phyloP scores from a whole-genome alignment of 495 filamentous ascomycete genomes.

The Tuber melanosporum region DNA sequence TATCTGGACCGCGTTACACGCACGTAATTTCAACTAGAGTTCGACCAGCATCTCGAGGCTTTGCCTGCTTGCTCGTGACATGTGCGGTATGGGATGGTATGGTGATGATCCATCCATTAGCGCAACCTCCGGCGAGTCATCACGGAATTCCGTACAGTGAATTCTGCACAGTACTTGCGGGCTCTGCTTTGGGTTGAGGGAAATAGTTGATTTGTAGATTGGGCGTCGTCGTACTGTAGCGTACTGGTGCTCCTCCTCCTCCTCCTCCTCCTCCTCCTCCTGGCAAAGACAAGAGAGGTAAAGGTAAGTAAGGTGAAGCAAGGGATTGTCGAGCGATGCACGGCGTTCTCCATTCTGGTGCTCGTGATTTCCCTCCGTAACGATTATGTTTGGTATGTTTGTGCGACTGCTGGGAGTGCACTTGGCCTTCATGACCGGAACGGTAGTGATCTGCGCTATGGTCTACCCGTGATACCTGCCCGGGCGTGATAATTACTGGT shows the following conservation, averaged over 20 bases:
- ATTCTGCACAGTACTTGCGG: too few species aligned
- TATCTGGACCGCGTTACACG: too few species aligned
- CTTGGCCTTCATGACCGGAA: background rate
- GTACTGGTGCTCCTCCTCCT: too few species aligned
- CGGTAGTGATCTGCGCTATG: background rate
- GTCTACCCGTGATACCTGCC: background rate
- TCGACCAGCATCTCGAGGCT: too few species aligned
- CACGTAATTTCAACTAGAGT: too few species aligned
- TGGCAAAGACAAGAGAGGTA: too few species aligned
- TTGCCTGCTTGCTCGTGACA: background rate
- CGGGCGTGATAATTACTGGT: background rate
- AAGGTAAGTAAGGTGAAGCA: background rate
- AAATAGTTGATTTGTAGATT: conserved; percentile 1
- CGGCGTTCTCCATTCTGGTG: background rate
- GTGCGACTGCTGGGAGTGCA: background rate
- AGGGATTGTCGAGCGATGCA: background rate
- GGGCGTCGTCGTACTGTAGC: too few species aligned
- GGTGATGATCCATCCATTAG: background rate
- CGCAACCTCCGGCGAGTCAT: background rate
- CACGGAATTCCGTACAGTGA: background rate
- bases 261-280: too few species aligned
- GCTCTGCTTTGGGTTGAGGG: background rate
- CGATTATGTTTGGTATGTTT: background rate
- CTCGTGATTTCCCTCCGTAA: background rate
- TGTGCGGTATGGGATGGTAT: background rate